These are phyloP conservation scores for Aegilops longissima DNA, from an alignment of 176 grass and related monocot species.

Conservation along the genomic window DNA sequence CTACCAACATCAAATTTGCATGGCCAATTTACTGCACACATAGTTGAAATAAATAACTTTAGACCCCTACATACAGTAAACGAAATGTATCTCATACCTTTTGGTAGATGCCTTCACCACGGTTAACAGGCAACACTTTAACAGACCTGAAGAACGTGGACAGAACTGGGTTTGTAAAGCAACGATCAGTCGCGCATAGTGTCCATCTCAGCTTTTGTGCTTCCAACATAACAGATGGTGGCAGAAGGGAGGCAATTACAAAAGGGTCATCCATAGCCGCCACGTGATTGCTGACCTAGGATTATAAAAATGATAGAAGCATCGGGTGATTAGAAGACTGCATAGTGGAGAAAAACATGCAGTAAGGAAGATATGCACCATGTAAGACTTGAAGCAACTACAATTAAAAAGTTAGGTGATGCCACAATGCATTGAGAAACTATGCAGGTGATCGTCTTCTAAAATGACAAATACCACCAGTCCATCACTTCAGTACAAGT, in stretches of 20 bases:
- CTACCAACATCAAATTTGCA: background rate
- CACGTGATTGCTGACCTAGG: conserved; percentile 95
- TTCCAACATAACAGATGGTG: conserved; percentile 74
- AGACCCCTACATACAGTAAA: background rate
- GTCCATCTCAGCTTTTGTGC: conserved; percentile 90
- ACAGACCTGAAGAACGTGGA: conserved; percentile 87
- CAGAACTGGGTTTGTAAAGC: conserved; percentile 82
- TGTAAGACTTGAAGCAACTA: background rate
- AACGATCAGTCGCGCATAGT: conserved; percentile 86
- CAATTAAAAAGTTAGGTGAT: background rate
- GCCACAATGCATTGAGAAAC: background rate
- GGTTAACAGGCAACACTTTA: conserved; percentile 93
- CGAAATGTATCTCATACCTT: conserved; percentile 56
- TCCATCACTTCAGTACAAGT: background rate
- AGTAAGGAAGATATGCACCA: background rate
- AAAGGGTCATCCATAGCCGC: conserved; percentile 93
- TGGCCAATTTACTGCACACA: background rate
- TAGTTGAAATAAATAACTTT: conserved; percentile 7
- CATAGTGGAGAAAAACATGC: background rate
- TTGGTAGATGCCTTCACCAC: conserved; percentile 86
- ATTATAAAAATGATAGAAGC: conserved; percentile 23
- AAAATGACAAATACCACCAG: background rate
- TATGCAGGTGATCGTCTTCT: background rate
- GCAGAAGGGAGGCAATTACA: conserved; percentile 82
- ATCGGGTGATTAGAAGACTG: background rate